Evolutionary conservation across 345 rosid genomes (phyloP).

Genomic region (Balakata baccata): DNA sequence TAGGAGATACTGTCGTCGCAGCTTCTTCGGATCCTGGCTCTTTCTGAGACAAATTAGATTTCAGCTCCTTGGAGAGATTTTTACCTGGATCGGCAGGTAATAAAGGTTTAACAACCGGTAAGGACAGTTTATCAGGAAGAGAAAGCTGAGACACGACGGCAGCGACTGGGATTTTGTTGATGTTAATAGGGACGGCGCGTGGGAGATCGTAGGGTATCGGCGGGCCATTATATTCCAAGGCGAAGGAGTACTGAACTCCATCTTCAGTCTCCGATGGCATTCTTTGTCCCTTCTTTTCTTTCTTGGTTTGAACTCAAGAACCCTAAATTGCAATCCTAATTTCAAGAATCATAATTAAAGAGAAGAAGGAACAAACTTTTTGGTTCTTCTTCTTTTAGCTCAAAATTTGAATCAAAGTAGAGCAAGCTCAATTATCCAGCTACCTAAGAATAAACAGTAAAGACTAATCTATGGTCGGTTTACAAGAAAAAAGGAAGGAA

Average conservation of each 20-base stretch:
- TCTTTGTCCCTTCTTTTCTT: not conserved
- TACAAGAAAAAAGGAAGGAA: not conserved
- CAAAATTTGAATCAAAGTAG: conserved; percentile 13
- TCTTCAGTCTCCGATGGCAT: conserved; percentile 36
- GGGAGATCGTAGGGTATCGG: conserved; percentile 79
- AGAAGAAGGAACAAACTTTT: not conserved
- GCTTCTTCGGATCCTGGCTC: conserved; percentile 15
- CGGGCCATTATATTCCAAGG: conserved; percentile 83
- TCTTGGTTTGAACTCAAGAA: not conserved
- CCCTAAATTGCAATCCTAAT: not conserved
- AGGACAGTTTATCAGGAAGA: conserved; percentile 45
- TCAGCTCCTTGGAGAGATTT: conserved; percentile 44
- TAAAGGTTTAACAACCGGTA: conserved; percentile 86
- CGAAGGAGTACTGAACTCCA: conserved; percentile 64
- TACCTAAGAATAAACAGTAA: not conserved
- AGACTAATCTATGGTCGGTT: not conserved
- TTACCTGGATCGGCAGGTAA: conserved; percentile 40
- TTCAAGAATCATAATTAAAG: conserved; percentile 12
- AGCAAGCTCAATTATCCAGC: not conserved
- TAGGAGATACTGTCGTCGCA: conserved; percentile 38
- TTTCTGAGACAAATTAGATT: conserved; percentile 31
- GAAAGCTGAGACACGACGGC: conserved; percentile 75
- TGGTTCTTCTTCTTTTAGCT: not conserved
- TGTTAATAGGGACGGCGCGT: conserved; percentile 84
- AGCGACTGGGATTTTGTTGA: conserved; percentile 82